phyloP scores from a whole-genome alignment of 441 rosid species.

The Adansonia grandidieri region DNA sequence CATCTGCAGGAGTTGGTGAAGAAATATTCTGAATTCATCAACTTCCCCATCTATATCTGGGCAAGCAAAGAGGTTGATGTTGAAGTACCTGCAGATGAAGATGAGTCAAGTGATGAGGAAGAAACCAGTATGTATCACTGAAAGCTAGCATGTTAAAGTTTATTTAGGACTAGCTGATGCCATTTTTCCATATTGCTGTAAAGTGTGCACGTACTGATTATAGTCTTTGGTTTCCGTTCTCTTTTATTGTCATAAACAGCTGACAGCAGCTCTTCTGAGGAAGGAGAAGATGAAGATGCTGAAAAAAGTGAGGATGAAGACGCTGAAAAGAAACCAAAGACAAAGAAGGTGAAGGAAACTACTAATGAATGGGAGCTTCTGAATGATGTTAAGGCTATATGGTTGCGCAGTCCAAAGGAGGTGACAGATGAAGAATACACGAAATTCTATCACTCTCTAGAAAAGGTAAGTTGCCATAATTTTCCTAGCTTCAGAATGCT shows the following conservation, averaged over 20 bases:
- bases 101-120: constrained; percentile 76
- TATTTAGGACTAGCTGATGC: constrained; percentile 12
- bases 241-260: constrained; percentile 38
- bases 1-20: constrained; percentile 82
- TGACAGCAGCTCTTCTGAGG: constrained; percentile 61
- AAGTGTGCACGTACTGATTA: neutral
- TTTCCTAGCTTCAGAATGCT: constrained; percentile 1
- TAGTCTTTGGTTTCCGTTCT: neutral
- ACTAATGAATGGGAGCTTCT: constrained; percentile 41
- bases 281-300: constrained; percentile 50
- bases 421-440: constrained; percentile 89
- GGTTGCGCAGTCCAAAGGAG: constrained; percentile 92
- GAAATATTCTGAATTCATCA: constrained; percentile 91
- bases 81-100: constrained; percentile 85
- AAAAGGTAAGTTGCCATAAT: constrained; percentile 59
- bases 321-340: constrained; percentile 75
- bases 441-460: constrained; percentile 79
- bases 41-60: constrained; percentile 89
- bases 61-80: constrained; percentile 90
- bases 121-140: constrained; percentile 47
- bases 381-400: constrained; percentile 94
- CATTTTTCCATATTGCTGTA: neutral
- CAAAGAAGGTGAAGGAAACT: constrained; percentile 80
- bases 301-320: constrained; percentile 77
- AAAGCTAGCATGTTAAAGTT: neutral